Percentiles rank a stretch among this genome's conserved stretches.
Evolutionary conservation across 2,329 filamentous ascomycete genomes (phyloP).

Genomic region (Calonectria leucothoes): DNA sequence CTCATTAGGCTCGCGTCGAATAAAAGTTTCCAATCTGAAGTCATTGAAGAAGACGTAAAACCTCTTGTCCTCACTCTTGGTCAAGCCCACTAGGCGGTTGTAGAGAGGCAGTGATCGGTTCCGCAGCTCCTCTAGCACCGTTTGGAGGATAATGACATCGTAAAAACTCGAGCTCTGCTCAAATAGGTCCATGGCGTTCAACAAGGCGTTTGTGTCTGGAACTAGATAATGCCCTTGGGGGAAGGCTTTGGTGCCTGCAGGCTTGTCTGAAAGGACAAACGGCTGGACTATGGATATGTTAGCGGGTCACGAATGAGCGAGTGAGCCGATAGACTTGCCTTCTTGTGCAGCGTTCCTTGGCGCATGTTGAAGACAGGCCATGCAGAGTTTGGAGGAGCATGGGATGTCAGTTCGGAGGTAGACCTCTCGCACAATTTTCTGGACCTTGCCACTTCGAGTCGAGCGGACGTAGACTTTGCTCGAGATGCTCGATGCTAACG

Average conservation of each 20-base stretch:
- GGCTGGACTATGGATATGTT: constrained; percentile 69
- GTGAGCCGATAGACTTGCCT: constrained; percentile 60
- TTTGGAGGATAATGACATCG: constrained; percentile 96
- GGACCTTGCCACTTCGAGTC: constrained; percentile 94
- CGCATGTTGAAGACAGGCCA: constrained; percentile 77
- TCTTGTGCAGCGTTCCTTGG: constrained; percentile 84
- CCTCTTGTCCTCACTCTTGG: constrained; percentile 95
- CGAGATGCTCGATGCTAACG: constrained; percentile 79
- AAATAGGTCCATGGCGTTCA: constrained; percentile 97
- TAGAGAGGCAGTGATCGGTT: constrained; percentile 95
- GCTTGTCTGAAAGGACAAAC: constrained; percentile 89
- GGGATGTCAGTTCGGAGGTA: constrained; percentile 97
- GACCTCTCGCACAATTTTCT: constrained; percentile 97
- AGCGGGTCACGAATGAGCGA: background rate
- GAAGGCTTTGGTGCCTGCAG: constrained; percentile 84
- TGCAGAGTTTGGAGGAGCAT: constrained; percentile 92
- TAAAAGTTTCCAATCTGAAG: constrained; percentile 91
- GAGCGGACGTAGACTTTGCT: constrained; percentile 97
- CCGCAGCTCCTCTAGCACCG: constrained; percentile 94
- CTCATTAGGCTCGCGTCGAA: constrained; percentile 80
- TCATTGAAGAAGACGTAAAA: constrained; percentile 99
- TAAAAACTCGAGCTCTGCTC: constrained; percentile 93
- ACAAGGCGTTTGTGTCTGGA: constrained; percentile 94
- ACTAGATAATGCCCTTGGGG: constrained; percentile 93
- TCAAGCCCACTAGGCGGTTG: constrained; percentile 89